Evolutionary conservation across 441 rosid genomes (phyloP), one percentile per base, ranked within the genome.

Genomic region (Kokia cookei): DNA sequence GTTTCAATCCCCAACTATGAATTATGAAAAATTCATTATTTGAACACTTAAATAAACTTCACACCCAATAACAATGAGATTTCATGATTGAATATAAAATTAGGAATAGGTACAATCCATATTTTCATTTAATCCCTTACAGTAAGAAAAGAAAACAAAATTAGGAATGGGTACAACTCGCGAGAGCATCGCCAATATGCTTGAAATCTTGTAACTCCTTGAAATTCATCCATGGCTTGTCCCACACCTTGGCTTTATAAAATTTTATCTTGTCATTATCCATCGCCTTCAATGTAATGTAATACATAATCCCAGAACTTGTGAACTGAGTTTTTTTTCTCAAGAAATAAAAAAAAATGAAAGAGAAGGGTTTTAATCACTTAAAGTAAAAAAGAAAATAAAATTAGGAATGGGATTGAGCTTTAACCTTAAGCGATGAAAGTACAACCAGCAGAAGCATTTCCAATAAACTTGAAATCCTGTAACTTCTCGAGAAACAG

Each of bases 201-300:
- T 84, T 88, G 84, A 93, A 93, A 7, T 85, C 90, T 76, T 89
- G 91, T 75, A 92, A 80, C 83, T 90, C 82, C 83, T 86, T 91
- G 82, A 90, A 90, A 47, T 90, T 80, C 84, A 82, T 27, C 98
- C 97, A 93, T 8, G 88, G 85, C 81, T 93, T 91, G 81, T 73
- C 96, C 97, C 92, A 86, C 47, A 93, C 86, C 84, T 93, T 90
- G 73, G 96, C 98, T 80, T 90, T 93, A 70, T 87, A 93, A 53
- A 83, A 72, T 76, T 93, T 88, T 48, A 75, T 79, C 69, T 82
- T 75, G 40, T 79, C 89, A 11, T 96, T 94, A 45, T 91, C 90
- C 1, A 65, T 69, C 4, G 81, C 98, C 87, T 90, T 96, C 65
- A 93, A 5, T 0, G 94, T 93, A 47, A 93, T 75, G 78, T 88